Evolutionary conservation across 371 early-diverging fungal species (phyloP).

Genomic region (Gilbertella persicaria): DNA sequence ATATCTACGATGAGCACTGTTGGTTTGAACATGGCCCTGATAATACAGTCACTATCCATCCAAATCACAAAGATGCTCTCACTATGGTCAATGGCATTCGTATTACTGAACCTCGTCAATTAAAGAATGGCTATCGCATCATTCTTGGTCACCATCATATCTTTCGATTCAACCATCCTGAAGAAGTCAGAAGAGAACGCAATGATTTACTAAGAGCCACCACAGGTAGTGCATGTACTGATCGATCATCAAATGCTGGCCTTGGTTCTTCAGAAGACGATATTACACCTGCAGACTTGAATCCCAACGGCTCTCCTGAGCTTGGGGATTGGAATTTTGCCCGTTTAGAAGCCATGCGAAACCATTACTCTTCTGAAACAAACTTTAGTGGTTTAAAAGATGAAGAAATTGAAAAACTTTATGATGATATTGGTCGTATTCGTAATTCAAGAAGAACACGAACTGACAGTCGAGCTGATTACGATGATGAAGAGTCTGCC

Average conservation of each 20-base stretch:
- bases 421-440: conserved; percentile 58
- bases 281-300: conserved; percentile 33
- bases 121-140: conserved; percentile 79
- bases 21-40: conserved; percentile 61
- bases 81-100: conserved; percentile 81
- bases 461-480: conserved; percentile 51
- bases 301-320: conserved; percentile 39
- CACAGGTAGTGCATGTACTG: conserved; percentile 17
- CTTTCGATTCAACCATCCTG: conserved; percentile 88
- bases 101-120: conserved; percentile 55
- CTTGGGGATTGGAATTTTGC: conserved; percentile 84
- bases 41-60: conserved; percentile 61
- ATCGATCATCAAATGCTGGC: neutral
- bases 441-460: conserved; percentile 53
- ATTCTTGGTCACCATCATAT: conserved; percentile 82
- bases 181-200: conserved; percentile 78
- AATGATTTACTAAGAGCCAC: conserved; percentile 44
- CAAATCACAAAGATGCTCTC: conserved; percentile 55
- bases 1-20: conserved; percentile 76
- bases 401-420: conserved; percentile 61
- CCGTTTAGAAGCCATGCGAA: conserved; percentile 64
- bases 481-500: conserved; percentile 51
- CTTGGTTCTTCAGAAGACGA: conserved; percentile 5
- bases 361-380: conserved; percentile 46
- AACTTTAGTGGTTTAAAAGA: conserved; percentile 54